phyloP scores from a whole-genome alignment of 208 protist genomes.

The Leishmania tropica region DNA sequence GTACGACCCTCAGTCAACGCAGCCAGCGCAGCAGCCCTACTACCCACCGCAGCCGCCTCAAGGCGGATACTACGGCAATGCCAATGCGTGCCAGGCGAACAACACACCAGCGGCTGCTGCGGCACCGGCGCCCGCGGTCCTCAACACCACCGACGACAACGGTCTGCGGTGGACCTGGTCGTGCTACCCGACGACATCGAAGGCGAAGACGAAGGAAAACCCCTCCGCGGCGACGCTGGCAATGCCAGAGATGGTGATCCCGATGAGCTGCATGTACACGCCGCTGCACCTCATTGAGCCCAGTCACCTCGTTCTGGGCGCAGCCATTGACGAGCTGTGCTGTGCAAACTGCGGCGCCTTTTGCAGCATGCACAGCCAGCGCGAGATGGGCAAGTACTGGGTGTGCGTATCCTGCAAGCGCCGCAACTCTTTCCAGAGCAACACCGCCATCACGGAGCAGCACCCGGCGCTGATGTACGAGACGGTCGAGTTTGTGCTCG shows the following conservation, averaged over 20 bases:
- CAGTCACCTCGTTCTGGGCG: conserved; percentile 49
- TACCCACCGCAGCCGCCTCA: conserved; percentile 32
- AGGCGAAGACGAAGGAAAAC: conserved; percentile 39
- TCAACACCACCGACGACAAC: conserved; percentile 59
- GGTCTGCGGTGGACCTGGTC: conserved; percentile 91
- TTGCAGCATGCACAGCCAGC: conserved; percentile 60
- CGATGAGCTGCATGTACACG: conserved; percentile 90
- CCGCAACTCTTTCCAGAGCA: conserved; percentile 54
- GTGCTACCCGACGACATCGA: conserved; percentile 73
- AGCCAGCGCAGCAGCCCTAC: not conserved
- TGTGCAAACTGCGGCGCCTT: conserved; percentile 80
- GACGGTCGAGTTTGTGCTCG: conserved; percentile 88
- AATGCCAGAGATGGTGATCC: conserved; percentile 83
- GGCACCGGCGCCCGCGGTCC: conserved; percentile 32
- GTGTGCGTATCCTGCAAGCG: conserved; percentile 77
- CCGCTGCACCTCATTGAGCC: conserved; percentile 65
- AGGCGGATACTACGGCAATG: conserved; percentile 17
- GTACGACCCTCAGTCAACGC: conserved; percentile 1
- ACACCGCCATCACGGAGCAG: conserved; percentile 40
- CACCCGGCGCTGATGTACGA: conserved; percentile 73
- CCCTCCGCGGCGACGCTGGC: conserved; percentile 36
- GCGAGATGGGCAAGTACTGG: conserved; percentile 77
- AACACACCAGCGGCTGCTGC: not conserved
- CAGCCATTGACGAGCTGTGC: conserved; percentile 28
- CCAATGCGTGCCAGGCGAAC: not conserved